Evolutionary conservation across 2,329 filamentous ascomycete genomes (phyloP).

Genomic region (Claviceps digitariae): DNA sequence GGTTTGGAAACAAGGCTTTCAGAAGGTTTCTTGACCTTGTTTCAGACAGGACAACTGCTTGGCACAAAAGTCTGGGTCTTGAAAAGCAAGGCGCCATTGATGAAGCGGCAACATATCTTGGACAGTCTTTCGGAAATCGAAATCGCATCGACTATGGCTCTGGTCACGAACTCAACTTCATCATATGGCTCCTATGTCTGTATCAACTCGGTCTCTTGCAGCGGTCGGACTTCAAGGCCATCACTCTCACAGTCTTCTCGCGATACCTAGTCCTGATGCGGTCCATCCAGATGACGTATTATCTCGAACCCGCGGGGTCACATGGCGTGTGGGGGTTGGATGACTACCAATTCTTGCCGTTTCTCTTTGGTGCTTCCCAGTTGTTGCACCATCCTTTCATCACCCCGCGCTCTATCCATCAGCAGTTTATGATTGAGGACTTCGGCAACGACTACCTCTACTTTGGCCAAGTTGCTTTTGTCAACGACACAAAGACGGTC

Average conservation of each 20-base stretch:
- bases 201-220: constrained; percentile 61
- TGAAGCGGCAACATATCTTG: constrained; percentile 69
- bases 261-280: constrained; percentile 82
- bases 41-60: constrained; percentile 38
- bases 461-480: constrained; percentile 81
- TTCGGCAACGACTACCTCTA: constrained; percentile 76
- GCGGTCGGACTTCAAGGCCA: constrained; percentile 51
- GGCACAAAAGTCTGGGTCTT: constrained; percentile 52
- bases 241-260: constrained; percentile 68
- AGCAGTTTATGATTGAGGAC: constrained; percentile 75
- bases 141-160: constrained; percentile 91
- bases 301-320: constrained; percentile 90
- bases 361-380: constrained; percentile 87
- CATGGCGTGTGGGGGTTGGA: constrained; percentile 97
- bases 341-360: constrained; percentile 94
- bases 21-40: constrained; percentile 64
- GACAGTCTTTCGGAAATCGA: constrained; percentile 74
- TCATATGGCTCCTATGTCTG: constrained; percentile 91
- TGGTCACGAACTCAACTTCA: constrained; percentile 93
- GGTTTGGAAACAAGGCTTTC: constrained; percentile 93
- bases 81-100: constrained; percentile 37
- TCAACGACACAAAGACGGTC: constrained; percentile 93
- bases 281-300: constrained; percentile 78
- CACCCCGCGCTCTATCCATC: constrained; percentile 72
- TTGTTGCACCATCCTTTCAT: constrained; percentile 72